Evolutionary conservation across 805 yeast genomes (phyloP).

Genomic region (Hanseniaspora valbyensis): DNA sequence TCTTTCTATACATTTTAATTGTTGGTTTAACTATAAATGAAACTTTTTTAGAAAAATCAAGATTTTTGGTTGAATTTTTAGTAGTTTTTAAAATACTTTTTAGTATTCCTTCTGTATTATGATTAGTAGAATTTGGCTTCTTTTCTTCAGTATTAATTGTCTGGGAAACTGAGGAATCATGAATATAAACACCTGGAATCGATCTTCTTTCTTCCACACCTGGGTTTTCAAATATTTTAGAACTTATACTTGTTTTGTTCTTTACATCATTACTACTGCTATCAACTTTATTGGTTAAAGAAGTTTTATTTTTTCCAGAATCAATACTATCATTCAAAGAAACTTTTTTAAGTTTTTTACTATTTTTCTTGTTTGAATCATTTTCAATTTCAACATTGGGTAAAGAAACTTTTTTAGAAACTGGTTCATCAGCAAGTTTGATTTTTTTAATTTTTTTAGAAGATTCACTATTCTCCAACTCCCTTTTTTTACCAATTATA

Average conservation of each 20-base stretch:
- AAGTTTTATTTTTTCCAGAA: background rate
- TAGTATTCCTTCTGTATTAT: background rate
- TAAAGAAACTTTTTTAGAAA: background rate
- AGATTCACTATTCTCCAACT: background rate
- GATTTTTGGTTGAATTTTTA: background rate
- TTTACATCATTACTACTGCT: background rate
- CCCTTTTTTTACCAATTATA: background rate
- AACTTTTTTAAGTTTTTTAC: background rate
- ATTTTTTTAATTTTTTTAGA: background rate
- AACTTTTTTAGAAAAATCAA: background rate
- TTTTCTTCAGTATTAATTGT: background rate
- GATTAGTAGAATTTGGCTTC: too few species aligned
- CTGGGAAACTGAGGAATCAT: background rate
- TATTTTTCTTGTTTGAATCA: background rate
- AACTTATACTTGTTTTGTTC: background rate
- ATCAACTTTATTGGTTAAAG: background rate
- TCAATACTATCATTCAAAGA: background rate
- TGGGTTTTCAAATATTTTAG: background rate
- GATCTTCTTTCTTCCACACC: background rate
- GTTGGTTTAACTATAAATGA: background rate
- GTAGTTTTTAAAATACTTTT: conserved; percentile 9
- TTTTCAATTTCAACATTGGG: background rate
- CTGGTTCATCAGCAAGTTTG: background rate
- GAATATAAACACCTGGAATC: conserved; percentile 8
- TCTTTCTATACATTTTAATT: background rate